Percentiles rank a stretch among this genome's conserved stretches.
These are phyloP conservation scores for Coccinonectria pachysandricola DNA, from an alignment of 2,329 filamentous ascomycete species.

Conservation along the genomic window DNA sequence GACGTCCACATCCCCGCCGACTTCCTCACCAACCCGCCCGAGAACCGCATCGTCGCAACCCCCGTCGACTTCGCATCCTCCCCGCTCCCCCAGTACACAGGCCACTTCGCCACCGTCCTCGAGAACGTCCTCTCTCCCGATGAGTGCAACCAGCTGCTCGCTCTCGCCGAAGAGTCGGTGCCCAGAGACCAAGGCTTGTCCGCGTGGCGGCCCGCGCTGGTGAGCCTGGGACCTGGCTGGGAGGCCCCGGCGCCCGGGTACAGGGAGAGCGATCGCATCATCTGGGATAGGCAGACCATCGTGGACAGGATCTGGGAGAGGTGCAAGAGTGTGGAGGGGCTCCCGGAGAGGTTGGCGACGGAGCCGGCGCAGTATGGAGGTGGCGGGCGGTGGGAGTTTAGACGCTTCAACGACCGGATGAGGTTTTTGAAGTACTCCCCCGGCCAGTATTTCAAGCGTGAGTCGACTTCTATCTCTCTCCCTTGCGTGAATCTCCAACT, in stretches of 20 bases:
- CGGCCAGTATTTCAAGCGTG: slow-evolving; percentile 61
- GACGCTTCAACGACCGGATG: slow-evolving; percentile 59
- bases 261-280: slow-evolving; percentile 65
- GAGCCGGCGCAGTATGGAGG: slow-evolving; percentile 15
- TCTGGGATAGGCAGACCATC: slow-evolving; percentile 58
- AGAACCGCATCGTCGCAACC: slow-evolving; percentile 29
- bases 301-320: slow-evolving; percentile 54
- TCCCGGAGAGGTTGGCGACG: slow-evolving; percentile 29
- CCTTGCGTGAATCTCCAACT: background rate
- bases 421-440: slow-evolving; percentile 62
- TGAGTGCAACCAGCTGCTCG: slow-evolving; percentile 50
- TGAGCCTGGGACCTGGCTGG: slow-evolving; percentile 53
- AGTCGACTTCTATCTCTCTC: slow-evolving; percentile 7
- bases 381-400: slow-evolving; percentile 30
- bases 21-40: slow-evolving; percentile 34
- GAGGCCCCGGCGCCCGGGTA: slow-evolving; percentile 45
- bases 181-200: slow-evolving; percentile 12
- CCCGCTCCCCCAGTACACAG: slow-evolving; percentile 39
- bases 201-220: slow-evolving; percentile 57
- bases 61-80: slow-evolving; percentile 43
- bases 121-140: slow-evolving; percentile 42
- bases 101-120: slow-evolving; percentile 46
- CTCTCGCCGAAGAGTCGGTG: slow-evolving; percentile 43
- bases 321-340: slow-evolving; percentile 32
- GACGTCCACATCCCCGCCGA: slow-evolving; percentile 27